Conservation (phyloP, 257 asterid species). For the Salvia hispanica region DNA sequence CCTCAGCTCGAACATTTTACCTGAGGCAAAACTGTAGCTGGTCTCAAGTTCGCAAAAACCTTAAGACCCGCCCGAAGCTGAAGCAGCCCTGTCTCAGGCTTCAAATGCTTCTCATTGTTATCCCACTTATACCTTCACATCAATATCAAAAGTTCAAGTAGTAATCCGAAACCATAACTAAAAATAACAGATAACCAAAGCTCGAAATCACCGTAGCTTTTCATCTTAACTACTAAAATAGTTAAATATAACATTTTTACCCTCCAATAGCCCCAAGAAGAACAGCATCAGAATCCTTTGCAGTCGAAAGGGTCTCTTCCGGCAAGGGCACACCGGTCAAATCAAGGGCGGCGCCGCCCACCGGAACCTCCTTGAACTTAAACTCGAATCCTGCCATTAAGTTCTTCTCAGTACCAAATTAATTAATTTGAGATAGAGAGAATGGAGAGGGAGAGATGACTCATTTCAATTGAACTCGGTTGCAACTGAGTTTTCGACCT, state of each 20-base stretch:
- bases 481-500: slow-evolving; percentile 43
- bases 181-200: background rate
- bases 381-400: slow-evolving; percentile 64
- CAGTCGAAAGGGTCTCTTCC: slow-evolving; percentile 78
- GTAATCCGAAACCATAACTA: background rate
- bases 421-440: background rate
- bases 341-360: slow-evolving; percentile 98
- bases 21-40: slow-evolving; percentile 95
- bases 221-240: background rate
- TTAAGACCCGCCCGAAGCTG: slow-evolving; percentile 91
- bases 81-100: slow-evolving; percentile 97
- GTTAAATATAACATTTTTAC: slow-evolving; percentile 32
- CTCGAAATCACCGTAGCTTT: background rate
- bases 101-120: slow-evolving; percentile 88
- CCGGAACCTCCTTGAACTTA: slow-evolving; percentile 82
- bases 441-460: background rate
- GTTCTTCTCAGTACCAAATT: background rate
- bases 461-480: background rate
- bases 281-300: slow-evolving; percentile 86
- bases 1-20: slow-evolving; percentile 36
- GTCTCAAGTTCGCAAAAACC: slow-evolving; percentile 97
- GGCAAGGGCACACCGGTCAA: slow-evolving; percentile 92
- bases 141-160: slow-evolving; percentile 2
- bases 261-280: slow-evolving; percentile 99
- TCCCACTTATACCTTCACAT: slow-evolving; percentile 91